Percentiles rank a stretch among this genome's conserved stretches.
These are phyloP conservation scores for Boechera divaricarpa DNA, from an alignment of 345 rosid species.

Conservation along the genomic window DNA sequence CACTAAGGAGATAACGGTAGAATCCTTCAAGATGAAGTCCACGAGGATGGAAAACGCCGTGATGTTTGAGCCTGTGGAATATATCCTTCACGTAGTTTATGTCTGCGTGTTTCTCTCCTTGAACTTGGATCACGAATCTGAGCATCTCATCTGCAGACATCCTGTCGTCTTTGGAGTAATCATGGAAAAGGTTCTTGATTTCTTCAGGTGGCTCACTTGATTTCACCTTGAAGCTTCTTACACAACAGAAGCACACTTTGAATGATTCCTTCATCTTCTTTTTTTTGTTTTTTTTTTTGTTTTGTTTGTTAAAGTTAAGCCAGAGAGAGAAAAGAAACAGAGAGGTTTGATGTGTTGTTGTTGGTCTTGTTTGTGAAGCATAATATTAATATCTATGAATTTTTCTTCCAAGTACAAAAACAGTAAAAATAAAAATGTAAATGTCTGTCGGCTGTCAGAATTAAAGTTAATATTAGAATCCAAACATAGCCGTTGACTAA, in stretches of 20 bases:
- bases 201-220: slow-evolving; percentile 78
- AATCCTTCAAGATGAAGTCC: slow-evolving; percentile 63
- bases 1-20: slow-evolving; percentile 46
- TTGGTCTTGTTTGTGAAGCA: slow-evolving; percentile 20
- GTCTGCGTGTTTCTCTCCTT: slow-evolving; percentile 62
- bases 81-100: slow-evolving; percentile 56
- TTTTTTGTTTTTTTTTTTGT: too few species aligned
- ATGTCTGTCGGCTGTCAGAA: slow-evolving; percentile 36
- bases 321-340: slow-evolving; percentile 15
- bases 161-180: slow-evolving; percentile 53
- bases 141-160: slow-evolving; percentile 63
- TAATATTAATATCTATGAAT: neutral
- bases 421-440: neutral
- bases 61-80: slow-evolving; percentile 47
- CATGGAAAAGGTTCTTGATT: slow-evolving; percentile 55
- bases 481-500: slow-evolving; percentile 25
- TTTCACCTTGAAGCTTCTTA: slow-evolving; percentile 69
- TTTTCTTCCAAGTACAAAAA: neutral
- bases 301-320: neutral
- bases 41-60: slow-evolving; percentile 42
- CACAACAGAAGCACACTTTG: slow-evolving; percentile 56
- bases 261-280: slow-evolving; percentile 38
- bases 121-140: slow-evolving; percentile 63
- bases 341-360: neutral
- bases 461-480: slow-evolving; percentile 7